Evolutionary conservation across 768 basidiomycete genomes (phyloP).

Genomic region (Mycena capillaripes): DNA sequence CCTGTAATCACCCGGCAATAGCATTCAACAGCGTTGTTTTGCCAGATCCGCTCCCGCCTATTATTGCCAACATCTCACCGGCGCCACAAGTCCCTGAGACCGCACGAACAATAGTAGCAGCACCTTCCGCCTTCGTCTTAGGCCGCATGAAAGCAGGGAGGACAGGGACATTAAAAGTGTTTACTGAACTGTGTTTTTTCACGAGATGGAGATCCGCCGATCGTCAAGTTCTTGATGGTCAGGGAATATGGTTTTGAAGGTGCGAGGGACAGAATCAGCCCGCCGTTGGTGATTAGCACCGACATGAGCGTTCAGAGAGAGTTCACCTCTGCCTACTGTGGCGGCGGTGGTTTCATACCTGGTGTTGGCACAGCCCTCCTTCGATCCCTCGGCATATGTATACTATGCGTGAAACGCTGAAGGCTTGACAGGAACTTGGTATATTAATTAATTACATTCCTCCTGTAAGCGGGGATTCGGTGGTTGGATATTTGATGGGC

Average conservation of each 20-base stretch:
- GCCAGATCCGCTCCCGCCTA: constrained; percentile 34
- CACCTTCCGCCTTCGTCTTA: constrained; percentile 19
- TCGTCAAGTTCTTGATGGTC: constrained; percentile 14
- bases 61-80: constrained; percentile 37
- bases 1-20: constrained; percentile 29
- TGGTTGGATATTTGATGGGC: no score
- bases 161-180: constrained; percentile 5
- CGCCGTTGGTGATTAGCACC: background rate
- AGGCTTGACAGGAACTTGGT: no score
- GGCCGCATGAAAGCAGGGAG: constrained; percentile 18
- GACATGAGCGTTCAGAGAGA: background rate
- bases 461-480: no score
- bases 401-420: no score
- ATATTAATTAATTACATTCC: no score
- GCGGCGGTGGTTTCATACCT: no score
- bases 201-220: background rate
- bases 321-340: no score
- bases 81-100: constrained; percentile 33
- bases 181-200: constrained; percentile 2
- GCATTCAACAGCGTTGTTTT: constrained; percentile 34
- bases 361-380: no score
- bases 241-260: constrained; percentile 31
- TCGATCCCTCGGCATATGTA: no score
- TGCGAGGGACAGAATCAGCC: constrained; percentile 33
- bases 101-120: constrained; percentile 22